phyloP scores from a whole-genome alignment of 306 rosid genomes.

The Cicer cuneatum region DNA sequence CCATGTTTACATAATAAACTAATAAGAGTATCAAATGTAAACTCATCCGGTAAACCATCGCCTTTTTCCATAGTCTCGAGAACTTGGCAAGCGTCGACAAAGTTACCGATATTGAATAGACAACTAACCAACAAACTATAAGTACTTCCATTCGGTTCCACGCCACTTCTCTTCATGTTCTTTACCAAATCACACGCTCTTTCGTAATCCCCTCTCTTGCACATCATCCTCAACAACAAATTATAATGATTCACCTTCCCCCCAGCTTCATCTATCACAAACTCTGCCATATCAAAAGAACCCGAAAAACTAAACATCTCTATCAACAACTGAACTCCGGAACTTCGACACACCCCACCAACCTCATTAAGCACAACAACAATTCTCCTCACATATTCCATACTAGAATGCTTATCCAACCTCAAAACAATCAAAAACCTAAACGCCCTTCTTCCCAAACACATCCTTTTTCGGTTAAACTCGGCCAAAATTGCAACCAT shows the following conservation, averaged over 20 bases:
- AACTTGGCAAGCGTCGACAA: slow-evolving; percentile 51
- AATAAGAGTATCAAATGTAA: slow-evolving; percentile 63
- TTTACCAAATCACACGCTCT: slow-evolving; percentile 55
- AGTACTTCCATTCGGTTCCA: slow-evolving; percentile 46
- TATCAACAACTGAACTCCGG: slow-evolving; percentile 68
- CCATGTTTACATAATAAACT: slow-evolving; percentile 48
- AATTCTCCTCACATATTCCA: slow-evolving; percentile 48
- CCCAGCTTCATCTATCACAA: slow-evolving; percentile 57
- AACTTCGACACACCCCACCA: slow-evolving; percentile 60
- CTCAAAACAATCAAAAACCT: slow-evolving; percentile 55
- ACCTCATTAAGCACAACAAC: slow-evolving; percentile 60
- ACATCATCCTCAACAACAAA: slow-evolving; percentile 57
- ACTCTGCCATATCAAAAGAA: slow-evolving; percentile 54
- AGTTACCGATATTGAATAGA: slow-evolving; percentile 56
- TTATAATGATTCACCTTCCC: slow-evolving; percentile 53
- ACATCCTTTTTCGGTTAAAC: slow-evolving; percentile 35
- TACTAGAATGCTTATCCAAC: slow-evolving; percentile 42
- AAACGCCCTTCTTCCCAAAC: slow-evolving; percentile 58
- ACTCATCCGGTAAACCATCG: slow-evolving; percentile 52
- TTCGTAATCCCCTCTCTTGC: slow-evolving; percentile 57
- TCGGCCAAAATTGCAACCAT: slow-evolving; percentile 59
- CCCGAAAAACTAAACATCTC: slow-evolving; percentile 58
- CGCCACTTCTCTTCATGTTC: slow-evolving; percentile 63
- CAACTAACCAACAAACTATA: slow-evolving; percentile 62
- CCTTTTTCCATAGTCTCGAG: slow-evolving; percentile 56